phyloP scores from a whole-genome alignment of 257 asterid species.

The Handroanthus guayacan region DNA sequence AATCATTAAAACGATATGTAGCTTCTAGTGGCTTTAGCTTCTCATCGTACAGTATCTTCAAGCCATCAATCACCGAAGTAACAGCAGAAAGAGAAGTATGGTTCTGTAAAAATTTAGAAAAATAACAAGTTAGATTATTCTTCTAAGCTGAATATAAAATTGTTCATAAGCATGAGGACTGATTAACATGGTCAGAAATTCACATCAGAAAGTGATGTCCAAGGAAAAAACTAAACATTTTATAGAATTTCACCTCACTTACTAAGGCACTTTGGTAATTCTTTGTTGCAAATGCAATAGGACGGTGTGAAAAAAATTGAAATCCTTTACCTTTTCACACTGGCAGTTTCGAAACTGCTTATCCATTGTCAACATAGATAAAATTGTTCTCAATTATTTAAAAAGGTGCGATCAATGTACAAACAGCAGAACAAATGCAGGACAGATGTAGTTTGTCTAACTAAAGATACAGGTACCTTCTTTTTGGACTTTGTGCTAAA shows the following conservation, averaged over 20 bases:
- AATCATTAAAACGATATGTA: constrained; percentile 83
- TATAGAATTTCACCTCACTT: neutral
- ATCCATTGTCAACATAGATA: constrained; percentile 7
- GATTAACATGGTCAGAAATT: neutral
- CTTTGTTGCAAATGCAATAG: neutral
- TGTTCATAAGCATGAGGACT: constrained; percentile 10
- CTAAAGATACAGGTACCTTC: constrained; percentile 53
- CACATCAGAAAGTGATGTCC: neutral
- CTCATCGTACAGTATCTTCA: constrained; percentile 78
- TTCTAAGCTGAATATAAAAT: constrained; percentile 22
- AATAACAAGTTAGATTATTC: constrained; percentile 33
- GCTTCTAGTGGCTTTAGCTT: constrained; percentile 90
- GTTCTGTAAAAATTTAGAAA: constrained; percentile 48
- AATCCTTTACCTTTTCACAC: constrained; percentile 10
- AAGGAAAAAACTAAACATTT: neutral
- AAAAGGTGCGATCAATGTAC: constrained; percentile 2
- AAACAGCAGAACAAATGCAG: neutral
- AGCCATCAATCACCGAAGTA: constrained; percentile 87
- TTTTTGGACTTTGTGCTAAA: constrained; percentile 63
- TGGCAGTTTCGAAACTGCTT: constrained; percentile 16
- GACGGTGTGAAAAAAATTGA: neutral
- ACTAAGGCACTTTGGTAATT: neutral
- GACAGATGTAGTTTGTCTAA: neutral
- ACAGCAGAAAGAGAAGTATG: constrained; percentile 58
- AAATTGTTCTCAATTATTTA: neutral